Evolutionary conservation across 805 yeast species (phyloP).

Genomic region (Maudiozyma pseudohumilis): DNA sequence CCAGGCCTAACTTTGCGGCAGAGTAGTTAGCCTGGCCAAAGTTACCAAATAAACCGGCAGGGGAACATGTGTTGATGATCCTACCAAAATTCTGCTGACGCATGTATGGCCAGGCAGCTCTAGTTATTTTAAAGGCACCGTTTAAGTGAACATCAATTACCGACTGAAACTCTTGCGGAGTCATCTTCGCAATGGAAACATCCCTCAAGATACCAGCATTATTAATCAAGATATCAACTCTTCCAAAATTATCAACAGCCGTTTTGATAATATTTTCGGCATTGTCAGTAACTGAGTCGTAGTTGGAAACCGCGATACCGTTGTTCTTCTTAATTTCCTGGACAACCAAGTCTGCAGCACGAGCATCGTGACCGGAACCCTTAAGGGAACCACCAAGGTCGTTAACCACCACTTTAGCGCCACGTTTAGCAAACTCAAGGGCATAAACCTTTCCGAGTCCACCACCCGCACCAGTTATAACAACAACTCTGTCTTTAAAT

Average conservation of each 20-base stretch:
- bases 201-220: constrained; percentile 95
- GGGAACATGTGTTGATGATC: constrained; percentile 87
- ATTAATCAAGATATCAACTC: constrained; percentile 80
- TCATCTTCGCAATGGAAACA: constrained; percentile 77
- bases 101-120: constrained; percentile 89
- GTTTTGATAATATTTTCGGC: constrained; percentile 80
- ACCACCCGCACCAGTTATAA: constrained; percentile 96
- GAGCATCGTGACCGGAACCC: constrained; percentile 59
- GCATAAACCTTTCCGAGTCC: constrained; percentile 90
- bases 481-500: constrained; percentile 78
- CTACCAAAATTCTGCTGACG: constrained; percentile 81
- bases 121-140: constrained; percentile 78
- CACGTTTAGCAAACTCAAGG: constrained; percentile 74
- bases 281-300: constrained; percentile 71
- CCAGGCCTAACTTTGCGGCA: constrained; percentile 82
- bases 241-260: constrained; percentile 78
- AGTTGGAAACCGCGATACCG: constrained; percentile 87
- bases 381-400: constrained; percentile 80
- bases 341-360: constrained; percentile 85
- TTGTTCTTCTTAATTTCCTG: constrained; percentile 65
- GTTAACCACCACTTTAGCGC: constrained; percentile 92
- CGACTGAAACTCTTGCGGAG: constrained; percentile 63
- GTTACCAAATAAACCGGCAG: constrained; percentile 94
- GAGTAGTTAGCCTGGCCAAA: constrained; percentile 96
- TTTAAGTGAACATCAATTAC: constrained; percentile 82